Base-by-base conservation (phyloP, 2,329 filamentous ascomycete species). In the Cadophora sp. region DNA sequence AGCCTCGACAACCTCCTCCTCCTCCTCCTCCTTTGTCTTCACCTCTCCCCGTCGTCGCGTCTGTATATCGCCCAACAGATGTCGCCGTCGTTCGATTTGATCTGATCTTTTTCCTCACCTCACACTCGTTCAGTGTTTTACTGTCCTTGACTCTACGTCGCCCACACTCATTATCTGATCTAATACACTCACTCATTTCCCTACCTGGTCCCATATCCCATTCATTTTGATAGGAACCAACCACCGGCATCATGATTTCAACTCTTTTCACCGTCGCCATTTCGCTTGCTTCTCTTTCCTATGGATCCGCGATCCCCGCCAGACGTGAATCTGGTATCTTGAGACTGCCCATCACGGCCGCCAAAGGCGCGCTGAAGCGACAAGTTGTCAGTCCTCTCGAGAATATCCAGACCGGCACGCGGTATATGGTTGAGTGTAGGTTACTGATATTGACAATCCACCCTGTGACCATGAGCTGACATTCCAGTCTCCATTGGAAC, bases 381-480 rank as follows among this genome's bases (percentile, higher is more conserved):
- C 64, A 67, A 31, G 58, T 43, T 12, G 34, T 29, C 8, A 29
- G 29, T 29, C 29, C n/a, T 58, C 24, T 69, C 40, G 53, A 65
- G 24, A 69, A 67, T 40, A 46, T 61, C 24, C 55, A 65, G 43
- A 65, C 64, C 26, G 68, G 68, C 27, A 69, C 65, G 5, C 55
- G 64, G 24, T 69, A 69, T 58, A 19, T 67, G 26, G 64, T 69
- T 24, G 62, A 67, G 7, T 65, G 68, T 69, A 67, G 27, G 68
- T 64, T n/a, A 31, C n/a, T n/a, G n/a, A n/a, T 29, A n/a, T 12
- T n/a, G 40, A 43, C 24, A 40, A 27, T 19, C 19, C 11, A 9
- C 3, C 48, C 19, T 22, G 37, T 29, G 56, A 61, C n/a, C 19
- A n/a, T n/a, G 9, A 48, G 31, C 24, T 56, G 37, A 65, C 26